Base-by-base conservation (phyloP, 805 yeast genomes). In the Yarrowia alimentaria region DNA sequence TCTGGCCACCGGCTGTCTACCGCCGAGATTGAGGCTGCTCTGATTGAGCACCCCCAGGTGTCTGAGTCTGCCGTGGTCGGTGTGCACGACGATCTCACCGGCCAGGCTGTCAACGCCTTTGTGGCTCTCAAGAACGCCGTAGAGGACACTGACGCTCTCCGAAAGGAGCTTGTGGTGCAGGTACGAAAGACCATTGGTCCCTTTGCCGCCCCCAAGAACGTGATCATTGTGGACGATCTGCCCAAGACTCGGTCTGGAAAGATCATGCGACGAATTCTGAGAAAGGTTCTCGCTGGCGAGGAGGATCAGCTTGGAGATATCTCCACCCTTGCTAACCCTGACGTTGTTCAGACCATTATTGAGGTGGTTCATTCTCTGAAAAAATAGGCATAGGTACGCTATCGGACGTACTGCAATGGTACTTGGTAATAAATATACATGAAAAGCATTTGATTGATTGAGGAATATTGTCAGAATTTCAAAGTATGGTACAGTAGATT, bases 201-300 rank as follows among this genome's bases (percentile, higher is more conserved):
- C 42, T 88, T 88, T 70, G 99, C 99, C 16, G 95, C 98, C 53
- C 99, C 99, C 64, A 90, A 90, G 70, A 73, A 81, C 53, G 81
- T 90, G 54, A 73, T 83, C 60, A 71, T 90, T 54, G 95, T 91
- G 52, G 83, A 80, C 55, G 98, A 93, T 65, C 79, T 93, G 68
- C 99, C 99, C 71, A 93, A 91, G 79, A 93, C 99, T 18, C 81
- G 99, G 73, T 88, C 96, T 9, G 99, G 99, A 61, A 93, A 93
- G 77, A 91, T 93, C 65, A 91, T 93, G 95, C 85, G 99, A 77
- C 86, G 99, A 75, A 85, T 93, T 56, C 77, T 93, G 70, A 83
- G 99, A 72, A 93, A 93, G 73, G 79, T 91, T 55, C 82, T 89
- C 52, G 81, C 93, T 48, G 90, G 91, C 59, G 97, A 91, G 74